These are phyloP conservation scores for Verruconis gallopava DNA, from an alignment of 2,329 filamentous ascomycete genomes.

Conservation along the genomic window DNA sequence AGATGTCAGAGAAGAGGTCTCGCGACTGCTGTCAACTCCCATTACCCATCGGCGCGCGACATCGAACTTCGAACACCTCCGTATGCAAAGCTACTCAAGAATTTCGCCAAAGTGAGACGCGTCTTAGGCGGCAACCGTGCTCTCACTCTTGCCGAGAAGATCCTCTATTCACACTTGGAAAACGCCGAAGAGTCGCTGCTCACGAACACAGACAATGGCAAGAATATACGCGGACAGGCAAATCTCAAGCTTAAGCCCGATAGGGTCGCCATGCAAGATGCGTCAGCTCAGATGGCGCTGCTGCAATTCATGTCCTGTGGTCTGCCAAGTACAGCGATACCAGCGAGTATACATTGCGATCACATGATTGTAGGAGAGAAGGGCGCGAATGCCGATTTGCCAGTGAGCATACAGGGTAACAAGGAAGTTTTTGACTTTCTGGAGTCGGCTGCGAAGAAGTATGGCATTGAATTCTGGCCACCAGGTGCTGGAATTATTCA, in stretches of 20 bases:
- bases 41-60: conserved; percentile 6
- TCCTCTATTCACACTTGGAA: conserved; percentile 90
- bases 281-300: conserved; percentile 94
- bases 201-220: conserved; percentile 69
- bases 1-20: conserved; percentile 5
- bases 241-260: conserved; percentile 97
- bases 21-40: conserved; percentile 8
- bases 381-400: conserved; percentile 75
- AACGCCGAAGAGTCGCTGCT: conserved; percentile 80
- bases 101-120: conserved; percentile 60
- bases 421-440: conserved; percentile 97
- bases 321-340: conserved; percentile 76
- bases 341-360: conserved; percentile 96
- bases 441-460: conserved; percentile 80
- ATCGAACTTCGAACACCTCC: conserved; percentile 38
- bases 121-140: conserved; percentile 51
- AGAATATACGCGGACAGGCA: conserved; percentile 69
- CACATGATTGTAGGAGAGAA: conserved; percentile 95
- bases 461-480: conserved; percentile 92
- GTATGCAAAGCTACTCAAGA: conserved; percentile 69
- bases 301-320: conserved; percentile 98
- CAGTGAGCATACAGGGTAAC: conserved; percentile 76
- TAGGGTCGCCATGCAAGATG: conserved; percentile 97
- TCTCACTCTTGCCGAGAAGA: conserved; percentile 92
- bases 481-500: conserved; percentile 92